A percentile compares a stretch with the other conserved stretches of the same genome.
phyloP scores from a whole-genome alignment of 805 yeast genomes.

The Pichia californica region DNA sequence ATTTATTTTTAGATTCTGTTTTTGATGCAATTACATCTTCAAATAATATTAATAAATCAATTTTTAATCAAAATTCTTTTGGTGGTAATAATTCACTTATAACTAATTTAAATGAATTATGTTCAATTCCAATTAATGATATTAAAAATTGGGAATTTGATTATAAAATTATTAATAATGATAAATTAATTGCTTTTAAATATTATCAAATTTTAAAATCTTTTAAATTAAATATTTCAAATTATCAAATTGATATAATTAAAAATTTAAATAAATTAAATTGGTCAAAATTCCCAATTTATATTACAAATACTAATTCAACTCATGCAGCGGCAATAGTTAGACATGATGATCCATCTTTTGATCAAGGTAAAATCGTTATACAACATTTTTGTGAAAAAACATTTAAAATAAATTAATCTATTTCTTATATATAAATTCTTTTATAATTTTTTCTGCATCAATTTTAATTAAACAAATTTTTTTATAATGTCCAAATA shows the following conservation, averaged over 20 bases:
- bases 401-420: slow-evolving; percentile 25
- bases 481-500: slow-evolving; percentile 8
- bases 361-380: slow-evolving; percentile 65
- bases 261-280: slow-evolving; percentile 47
- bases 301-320: slow-evolving; percentile 56
- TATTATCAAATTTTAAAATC: slow-evolving; percentile 18
- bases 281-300: slow-evolving; percentile 70
- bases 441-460: slow-evolving; percentile 1
- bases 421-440: background rate
- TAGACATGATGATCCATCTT: slow-evolving; percentile 47
- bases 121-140: slow-evolving; percentile 23
- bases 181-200: slow-evolving; percentile 6
- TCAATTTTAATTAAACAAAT: slow-evolving; percentile 7
- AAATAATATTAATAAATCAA: slow-evolving; percentile 18
- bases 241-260: slow-evolving; percentile 46
- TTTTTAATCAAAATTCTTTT: slow-evolving; percentile 16
- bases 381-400: slow-evolving; percentile 56
- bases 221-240: slow-evolving; percentile 33
- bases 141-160: slow-evolving; percentile 12
- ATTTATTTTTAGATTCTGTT: slow-evolving; percentile 56
- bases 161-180: slow-evolving; percentile 12
- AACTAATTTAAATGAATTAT: slow-evolving; percentile 25
- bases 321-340: slow-evolving; percentile 83
- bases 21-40: slow-evolving; percentile 48
- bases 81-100: slow-evolving; percentile 22